Evolutionary conservation across 2,329 filamentous ascomycete genomes (phyloP), one percentile per base, ranked within the genome.

Genomic region (Zymoseptoria ardabiliae): DNA sequence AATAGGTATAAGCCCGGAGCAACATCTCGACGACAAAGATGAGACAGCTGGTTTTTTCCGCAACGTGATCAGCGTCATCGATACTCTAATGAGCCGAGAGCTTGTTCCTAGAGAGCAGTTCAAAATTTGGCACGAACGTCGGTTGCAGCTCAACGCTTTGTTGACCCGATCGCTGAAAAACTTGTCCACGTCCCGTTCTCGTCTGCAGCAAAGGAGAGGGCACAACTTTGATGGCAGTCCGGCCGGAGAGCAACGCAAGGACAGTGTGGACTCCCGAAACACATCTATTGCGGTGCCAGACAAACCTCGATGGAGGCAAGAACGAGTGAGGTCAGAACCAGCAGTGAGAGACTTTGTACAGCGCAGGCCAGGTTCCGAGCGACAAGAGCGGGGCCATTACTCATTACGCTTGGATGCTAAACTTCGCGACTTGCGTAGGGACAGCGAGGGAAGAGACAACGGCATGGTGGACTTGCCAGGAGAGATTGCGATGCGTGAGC

Each of bases 11-110:
- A 17, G 2, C 13, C 35, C 35, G 11, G 35, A 45, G 35, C 25
- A 53, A 6, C 53, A 57, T 23, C 4, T 54, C n/a, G 21, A 49
- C 10, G 56, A 61, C 25, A 63, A 64, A 45, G 57, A 64, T 7
- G 62, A 68, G 2, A 52, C 62, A 3, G 7, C 66, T 11, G 20
- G 51, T 4, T 61, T 72, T 28, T 55, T 69, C 50, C 62, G 64
- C 50, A 60, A 53, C 48, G 57, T 68, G 48, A 60, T 71, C 22
- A 63, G 68, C 41, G 63, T 63, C 9, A 70, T 73, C 35, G 69
- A 72, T 56, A 68, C 62, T 10, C 49, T 72, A n/a, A 60, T 68
- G 35, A 57, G 61, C 30, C 62, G 63, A 9, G 50, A 53, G 0
- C 59, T 70, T 30, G 61, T 70, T 1, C 66, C 68, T 17, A 35